Evolutionary conservation across 306 rosid genomes (phyloP), one percentile per base, ranked within the genome.

Genomic region (Astragalus glycyphyllos): DNA sequence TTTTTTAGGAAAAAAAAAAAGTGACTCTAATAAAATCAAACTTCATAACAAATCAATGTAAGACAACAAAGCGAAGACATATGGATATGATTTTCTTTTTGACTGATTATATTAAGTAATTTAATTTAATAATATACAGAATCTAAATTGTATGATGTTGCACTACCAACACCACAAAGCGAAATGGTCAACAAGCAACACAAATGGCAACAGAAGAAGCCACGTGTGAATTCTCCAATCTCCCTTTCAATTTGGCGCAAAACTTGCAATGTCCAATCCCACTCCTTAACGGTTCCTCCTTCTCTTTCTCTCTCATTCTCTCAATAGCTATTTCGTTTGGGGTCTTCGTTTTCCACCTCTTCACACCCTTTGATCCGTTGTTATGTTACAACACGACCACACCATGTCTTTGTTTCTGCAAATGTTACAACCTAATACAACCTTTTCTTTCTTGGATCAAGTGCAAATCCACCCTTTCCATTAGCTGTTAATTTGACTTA

Each of bases 221-320:
- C 83, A 84, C 86, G 74, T 86, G 91, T 79, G 65, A 63, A 49
- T 60, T 6, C 46, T 79, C 37, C 68, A 67, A 17, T 63, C 84
- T 62, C 77, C 65, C 68, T 75, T 68, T 4, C 65, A 34, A 31
- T 59, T 67, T 78, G 83, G 44, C 88, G 86, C 60, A 79, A 86
- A 84, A 74, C 44, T 71, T 70, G 88, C 88, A 79, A 5, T 79
- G 23, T 66, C 86, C 86, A 81, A 66, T 79, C 74, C 40, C 58
- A 13, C 53, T 63, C 61, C 74, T 84, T 71, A 84, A 84, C 75
- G 81, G 83, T 73, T 76, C 79, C 66, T 77, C 72, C 78, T 66
- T 26, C 31, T 56, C 47, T 45, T 64, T 32, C 38, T 42, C 10
- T 55, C 37, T 38, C 46, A n/a, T n/a, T 49, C 8, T 58, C 14